Evolutionary conservation across 2,329 filamentous ascomycete species (phyloP).

Genomic region (Pestalotiopsis sp.): DNA sequence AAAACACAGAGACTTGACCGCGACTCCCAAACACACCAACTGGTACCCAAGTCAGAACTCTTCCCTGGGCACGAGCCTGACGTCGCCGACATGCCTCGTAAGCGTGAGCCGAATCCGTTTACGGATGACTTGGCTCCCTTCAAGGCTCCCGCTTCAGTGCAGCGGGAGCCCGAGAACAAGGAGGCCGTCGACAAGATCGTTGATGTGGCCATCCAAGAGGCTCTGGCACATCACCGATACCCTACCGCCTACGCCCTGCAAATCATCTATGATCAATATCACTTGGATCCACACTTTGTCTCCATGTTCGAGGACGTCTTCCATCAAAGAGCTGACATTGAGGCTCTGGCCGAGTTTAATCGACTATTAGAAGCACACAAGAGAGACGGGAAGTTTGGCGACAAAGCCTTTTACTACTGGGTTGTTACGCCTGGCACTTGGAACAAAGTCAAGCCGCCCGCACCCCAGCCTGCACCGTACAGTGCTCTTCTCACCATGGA

Average conservation of each 20-base stretch:
- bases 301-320: slow-evolving; percentile 62
- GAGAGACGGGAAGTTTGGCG: slow-evolving; percentile 56
- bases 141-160: slow-evolving; percentile 3
- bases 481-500: slow-evolving; percentile 47
- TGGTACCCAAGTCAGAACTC: background rate
- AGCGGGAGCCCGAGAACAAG: slow-evolving; percentile 37
- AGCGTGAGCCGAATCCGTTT: background rate
- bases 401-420: slow-evolving; percentile 58
- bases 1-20: background rate
- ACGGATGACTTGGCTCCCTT: slow-evolving; percentile 13
- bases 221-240: slow-evolving; percentile 58
- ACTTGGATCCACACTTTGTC: slow-evolving; percentile 53
- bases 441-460: slow-evolving; percentile 44
- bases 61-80: background rate
- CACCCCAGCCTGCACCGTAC: slow-evolving; percentile 54
- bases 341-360: slow-evolving; percentile 55
- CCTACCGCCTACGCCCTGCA: slow-evolving; percentile 66
- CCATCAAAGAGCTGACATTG: slow-evolving; percentile 56
- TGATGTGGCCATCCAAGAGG: slow-evolving; percentile 61
- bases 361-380: slow-evolving; percentile 57
- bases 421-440: slow-evolving; percentile 46
- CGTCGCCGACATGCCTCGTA: background rate
- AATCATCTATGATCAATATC: slow-evolving; percentile 62
- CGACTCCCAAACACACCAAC: background rate
- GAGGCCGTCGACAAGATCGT: slow-evolving; percentile 56